Evolutionary conservation across 768 basidiomycete genomes (phyloP), one percentile per base, ranked within the genome.

Genomic region (Phylloporus sp.): DNA sequence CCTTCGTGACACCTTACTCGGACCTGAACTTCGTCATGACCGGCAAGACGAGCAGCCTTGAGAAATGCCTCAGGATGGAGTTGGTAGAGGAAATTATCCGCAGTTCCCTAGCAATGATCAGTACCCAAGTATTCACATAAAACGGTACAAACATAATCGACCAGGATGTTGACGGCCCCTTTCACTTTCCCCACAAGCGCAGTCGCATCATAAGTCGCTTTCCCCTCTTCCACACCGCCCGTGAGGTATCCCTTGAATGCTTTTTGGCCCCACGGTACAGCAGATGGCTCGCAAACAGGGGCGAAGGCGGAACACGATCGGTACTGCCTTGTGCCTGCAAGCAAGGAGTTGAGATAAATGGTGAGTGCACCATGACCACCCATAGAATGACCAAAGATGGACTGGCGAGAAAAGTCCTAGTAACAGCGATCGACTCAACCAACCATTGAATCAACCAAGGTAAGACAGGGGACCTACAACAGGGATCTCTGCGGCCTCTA

Each of bases 341-440:
- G 50, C 45, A 74, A 66, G 28, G 91, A 85, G 49, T 82, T 76
- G 40, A 98, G 84, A 70, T 97, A 97, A 34, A 97, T 71, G 15
- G 88, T 88, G 24, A 99, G 78, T 12, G 97, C 93, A 8, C 97
- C 97, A 64, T 97, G 94, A 2, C 97, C 97, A 51, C 91, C 92
- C 97, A 98, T 99, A 40, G 90, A 93, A 70, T 99, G 97, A 10
- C 97, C 97, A 63, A 92, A 88, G 61, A 98, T 86, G 20, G 92
- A 93, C 64, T 90, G 84, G 45, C 88, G 83, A 28, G 74, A 77
- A 58, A 86, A 78, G 73, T 98, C 92, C 91, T 94, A 60, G 23
- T 5, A 7, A 29, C n/a, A 27, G 36, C 20, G n/a, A n/a, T 22
- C 27, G 6, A 31, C 35, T 56, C 35, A 49, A 12, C 56, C 35